Base-by-base conservation (phyloP, 2,329 filamentous ascomycete genomes). In the Calonectria fujianensis region DNA sequence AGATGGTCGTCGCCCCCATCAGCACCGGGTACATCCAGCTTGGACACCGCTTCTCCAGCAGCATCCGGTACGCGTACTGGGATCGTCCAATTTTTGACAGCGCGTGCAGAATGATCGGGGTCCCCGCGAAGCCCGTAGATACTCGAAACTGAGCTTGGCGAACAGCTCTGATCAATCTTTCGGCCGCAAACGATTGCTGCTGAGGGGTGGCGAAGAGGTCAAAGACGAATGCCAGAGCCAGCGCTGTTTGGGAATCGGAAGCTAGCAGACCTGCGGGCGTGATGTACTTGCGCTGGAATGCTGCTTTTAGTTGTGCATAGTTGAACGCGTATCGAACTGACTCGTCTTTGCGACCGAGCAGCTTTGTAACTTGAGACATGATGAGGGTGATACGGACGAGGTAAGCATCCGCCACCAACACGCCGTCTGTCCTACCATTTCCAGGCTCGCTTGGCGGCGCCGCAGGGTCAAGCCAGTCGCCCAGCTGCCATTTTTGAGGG, bases 11-110 rank as follows among this genome's bases (percentile, higher is more conserved):
- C 0, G 84, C 88, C 8, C 82, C 83, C 85, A 87, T 85, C 0
- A 82, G 83, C 10, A 90, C 84, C 16, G 86, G 87, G 68, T 89
- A 89, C 0, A 90, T 78, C 88, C 88, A 90, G 0, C 85, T 87
- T 0, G 88, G 88, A 2, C 85, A 83, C 4, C 83, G 79, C 8
- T 83, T 86, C 75, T 89, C 84, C 6, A 87, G 80, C 1, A 90
- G 82, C 87, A 90, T 90, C 10, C 82, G 82, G 76, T 90, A 90
- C 66, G 85, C 83, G 7, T 83, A 78, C 0, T 84, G 77, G 0
- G 82, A 80, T 0, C 82, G 75, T 9, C 77, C 82, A 13, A 82
- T 81, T 5, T 69, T 74, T 3, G 76, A 80, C 29, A 85, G 81
- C 0, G 86, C 81, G 2, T 82, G 81, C 0, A 83, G 81, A 0